These are phyloP conservation scores for Komagataella kurtzmanii DNA, from an alignment of 805 yeast genomes.

Conservation along the genomic window DNA sequence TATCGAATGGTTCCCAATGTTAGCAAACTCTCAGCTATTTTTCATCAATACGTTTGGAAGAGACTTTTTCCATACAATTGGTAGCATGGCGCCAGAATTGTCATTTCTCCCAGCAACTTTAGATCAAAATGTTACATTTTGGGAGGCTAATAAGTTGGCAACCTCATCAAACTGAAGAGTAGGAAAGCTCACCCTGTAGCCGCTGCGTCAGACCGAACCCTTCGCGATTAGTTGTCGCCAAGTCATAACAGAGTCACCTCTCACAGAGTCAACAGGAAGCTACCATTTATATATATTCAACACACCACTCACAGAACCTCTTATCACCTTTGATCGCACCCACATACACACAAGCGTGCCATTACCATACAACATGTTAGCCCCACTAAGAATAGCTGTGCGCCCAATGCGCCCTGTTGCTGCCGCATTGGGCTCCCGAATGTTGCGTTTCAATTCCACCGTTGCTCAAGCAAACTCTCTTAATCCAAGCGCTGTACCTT, in stretches of 20 bases:
- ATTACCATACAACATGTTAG: not conserved
- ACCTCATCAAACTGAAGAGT: not conserved
- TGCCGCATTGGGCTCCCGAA: not conserved
- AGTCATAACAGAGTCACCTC: not conserved
- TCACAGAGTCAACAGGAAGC: not conserved
- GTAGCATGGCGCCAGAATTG: conserved; percentile 47
- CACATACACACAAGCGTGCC: not conserved
- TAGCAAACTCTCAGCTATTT: conserved; percentile 67
- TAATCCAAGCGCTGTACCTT: conserved; percentile 16
- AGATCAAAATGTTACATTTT: conserved; percentile 36
- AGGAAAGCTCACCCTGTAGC: too few relatives aligned
- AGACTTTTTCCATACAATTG: conserved; percentile 56
- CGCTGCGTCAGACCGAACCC: not conserved
- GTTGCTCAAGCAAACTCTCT: conserved; percentile 10
- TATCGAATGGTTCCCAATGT: conserved; percentile 27
- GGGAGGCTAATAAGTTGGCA: conserved; percentile 22
- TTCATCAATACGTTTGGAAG: conserved; percentile 76
- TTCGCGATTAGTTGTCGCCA: not conserved
- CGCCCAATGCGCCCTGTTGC: not conserved
- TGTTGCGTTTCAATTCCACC: not conserved
- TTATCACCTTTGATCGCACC: not conserved
- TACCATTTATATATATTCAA: not conserved
- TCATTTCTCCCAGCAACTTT: conserved; percentile 42
- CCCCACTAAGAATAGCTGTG: not conserved
- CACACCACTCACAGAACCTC: not conserved